Evolutionary conservation across 257 asterid genomes (phyloP), one percentile per base, ranked within the genome.

Genomic region (Rauvolfia tetraphylla): DNA sequence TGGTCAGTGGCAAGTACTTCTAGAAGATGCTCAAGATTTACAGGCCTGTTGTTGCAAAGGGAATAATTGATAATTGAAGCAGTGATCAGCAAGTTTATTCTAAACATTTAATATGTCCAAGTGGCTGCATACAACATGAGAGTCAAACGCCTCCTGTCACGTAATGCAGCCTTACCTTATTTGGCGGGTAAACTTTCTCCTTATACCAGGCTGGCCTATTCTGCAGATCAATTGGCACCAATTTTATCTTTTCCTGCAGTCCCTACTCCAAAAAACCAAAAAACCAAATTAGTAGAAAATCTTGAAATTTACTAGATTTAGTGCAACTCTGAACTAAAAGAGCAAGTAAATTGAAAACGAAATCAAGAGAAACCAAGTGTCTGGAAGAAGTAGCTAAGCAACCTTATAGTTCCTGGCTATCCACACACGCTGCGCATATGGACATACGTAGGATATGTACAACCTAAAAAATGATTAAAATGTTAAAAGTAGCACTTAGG

Each of bases 181-280:
- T 90, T 83, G 87, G 83, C 56, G 96, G 94, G 81, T 92, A 90
- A 44, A 93, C 93, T 81, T 92, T 93, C 80, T 92, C 97, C 87
- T 93, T 92, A 61, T 93, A 92, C 98, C 98, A 93, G 76, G 88
- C 79, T 63, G 97, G 98, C 86, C 91, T 87, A 84, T 92, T 86
- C 78, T 87, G 81, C 67, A 92, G 93, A 84, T 93, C 87, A 81
- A 93, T 89, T 3, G 97, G 90, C 12, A 93, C 92, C 88, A 93
- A 75, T 75, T 87, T 83, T 67, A 93, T 90, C 51, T 82, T 81
- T 68, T 89, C 94, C 75, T 92, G 96, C 80, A 93, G 81, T 31
- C 90, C 98, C 98, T 93, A 84, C 79, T 68, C 80, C 81, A 83
- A 11, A 53, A 71, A 79, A 77, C 56, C 49, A 72, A 71, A 51